These are phyloP conservation scores for Metschnikowia lochheadii DNA, from an alignment of 805 yeast genomes.

Conservation along the genomic window DNA sequence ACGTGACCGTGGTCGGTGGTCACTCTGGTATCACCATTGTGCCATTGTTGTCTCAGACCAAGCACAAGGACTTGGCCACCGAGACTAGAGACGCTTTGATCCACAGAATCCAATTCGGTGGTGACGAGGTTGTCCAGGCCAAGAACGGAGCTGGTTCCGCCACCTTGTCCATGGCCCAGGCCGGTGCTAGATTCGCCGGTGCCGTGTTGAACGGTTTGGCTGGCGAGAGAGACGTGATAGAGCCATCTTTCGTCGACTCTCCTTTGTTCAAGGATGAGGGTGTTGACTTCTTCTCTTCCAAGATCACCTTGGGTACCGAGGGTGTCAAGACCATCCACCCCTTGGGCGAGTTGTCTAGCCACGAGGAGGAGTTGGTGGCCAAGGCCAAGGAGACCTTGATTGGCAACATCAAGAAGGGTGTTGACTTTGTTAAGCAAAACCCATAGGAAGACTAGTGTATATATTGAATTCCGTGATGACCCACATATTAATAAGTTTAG, in stretches of 20 bases:
- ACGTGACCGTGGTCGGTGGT: constrained; percentile 90
- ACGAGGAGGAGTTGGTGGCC: constrained; percentile 81
- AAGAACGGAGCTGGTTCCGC: constrained; percentile 94
- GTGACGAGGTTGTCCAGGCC: constrained; percentile 93
- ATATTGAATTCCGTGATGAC: neutral
- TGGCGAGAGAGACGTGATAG: constrained; percentile 61
- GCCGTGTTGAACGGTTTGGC: constrained; percentile 61
- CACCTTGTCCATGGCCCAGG: constrained; percentile 89
- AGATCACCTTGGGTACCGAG: constrained; percentile 86
- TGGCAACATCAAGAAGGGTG: constrained; percentile 92
- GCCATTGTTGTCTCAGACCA: constrained; percentile 84
- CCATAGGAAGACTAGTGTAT: constrained; percentile 36
- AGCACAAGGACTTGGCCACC: constrained; percentile 56
- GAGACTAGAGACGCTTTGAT: constrained; percentile 65
- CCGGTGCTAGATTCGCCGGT: constrained; percentile 74
- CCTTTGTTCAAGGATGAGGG: constrained; percentile 85
- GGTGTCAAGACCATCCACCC: constrained; percentile 83
- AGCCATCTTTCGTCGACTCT: constrained; percentile 72
- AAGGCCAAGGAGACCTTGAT: constrained; percentile 85
- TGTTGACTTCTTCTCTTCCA: constrained; percentile 93
- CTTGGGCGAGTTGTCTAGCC: constrained; percentile 65
- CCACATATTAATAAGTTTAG: no score
- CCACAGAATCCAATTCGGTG: constrained; percentile 92
- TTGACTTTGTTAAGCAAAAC: constrained; percentile 73
- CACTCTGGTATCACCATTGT: constrained; percentile 97